These are phyloP conservation scores for Corynespora cassiicola DNA, from an alignment of 2,329 filamentous ascomycete species.

Conservation along the genomic window DNA sequence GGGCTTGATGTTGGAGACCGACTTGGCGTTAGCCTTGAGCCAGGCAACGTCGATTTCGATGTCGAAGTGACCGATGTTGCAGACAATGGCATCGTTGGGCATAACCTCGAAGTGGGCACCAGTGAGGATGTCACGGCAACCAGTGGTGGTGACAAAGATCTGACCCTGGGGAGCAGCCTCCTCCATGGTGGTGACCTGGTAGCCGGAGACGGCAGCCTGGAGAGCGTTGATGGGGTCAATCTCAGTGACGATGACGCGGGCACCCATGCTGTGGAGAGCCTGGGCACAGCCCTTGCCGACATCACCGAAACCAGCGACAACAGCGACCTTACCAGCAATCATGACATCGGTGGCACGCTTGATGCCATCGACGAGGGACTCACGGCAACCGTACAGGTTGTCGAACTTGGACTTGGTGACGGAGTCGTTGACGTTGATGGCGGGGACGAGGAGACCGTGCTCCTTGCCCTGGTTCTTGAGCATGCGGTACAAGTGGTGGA, in stretches of 20 bases:
- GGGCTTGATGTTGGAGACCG: constrained; percentile 98
- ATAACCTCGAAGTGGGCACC: constrained; percentile 93
- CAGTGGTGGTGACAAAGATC: constrained; percentile 99
- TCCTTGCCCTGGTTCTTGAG: constrained; percentile 76
- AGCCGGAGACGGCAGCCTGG: constrained; percentile 96
- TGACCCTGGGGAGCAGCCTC: constrained; percentile 88
- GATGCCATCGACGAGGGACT: constrained; percentile 98
- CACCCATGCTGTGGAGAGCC: constrained; percentile 96
- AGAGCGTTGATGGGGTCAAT: constrained; percentile 99
- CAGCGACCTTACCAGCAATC: constrained; percentile 98
- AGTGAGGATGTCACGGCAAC: constrained; percentile 96
- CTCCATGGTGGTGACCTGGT: constrained; percentile 97
- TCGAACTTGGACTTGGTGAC: constrained; percentile 99
- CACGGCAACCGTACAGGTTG: constrained; percentile 99
- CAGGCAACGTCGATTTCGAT: constrained; percentile 99
- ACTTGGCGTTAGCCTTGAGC: constrained; percentile 96
- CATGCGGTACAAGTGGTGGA: constrained; percentile 99
- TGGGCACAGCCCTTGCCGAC: constrained; percentile 98
- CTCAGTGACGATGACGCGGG: constrained; percentile 94
- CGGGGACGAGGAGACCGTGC: constrained; percentile 79
- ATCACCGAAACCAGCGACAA: constrained; percentile 98
- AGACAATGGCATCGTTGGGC: constrained; percentile 97
- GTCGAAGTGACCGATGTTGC: constrained; percentile 99
- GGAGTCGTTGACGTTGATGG: constrained; percentile 99
- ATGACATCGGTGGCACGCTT: constrained; percentile 99